phyloP scores from a whole-genome alignment of 345 rosid species.

The Salix suchowensis region DNA sequence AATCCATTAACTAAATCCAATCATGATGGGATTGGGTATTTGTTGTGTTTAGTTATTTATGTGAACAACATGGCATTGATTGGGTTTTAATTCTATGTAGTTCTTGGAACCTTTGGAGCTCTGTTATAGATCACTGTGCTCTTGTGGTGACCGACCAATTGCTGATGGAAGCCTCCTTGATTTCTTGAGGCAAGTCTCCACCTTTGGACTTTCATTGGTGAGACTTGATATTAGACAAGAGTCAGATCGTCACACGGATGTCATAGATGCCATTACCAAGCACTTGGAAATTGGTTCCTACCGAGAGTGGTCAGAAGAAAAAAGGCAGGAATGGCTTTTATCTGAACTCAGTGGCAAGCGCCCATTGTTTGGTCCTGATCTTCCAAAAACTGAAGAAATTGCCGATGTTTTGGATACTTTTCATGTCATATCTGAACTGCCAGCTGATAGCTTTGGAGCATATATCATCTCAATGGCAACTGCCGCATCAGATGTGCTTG shows the following conservation, averaged over 20 bases:
- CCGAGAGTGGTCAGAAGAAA: conserved; percentile 85
- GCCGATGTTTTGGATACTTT: conserved; percentile 36
- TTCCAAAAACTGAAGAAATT: conserved; percentile 91
- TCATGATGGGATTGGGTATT: background rate
- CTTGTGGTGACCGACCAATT: conserved; percentile 87
- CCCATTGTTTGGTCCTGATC: conserved; percentile 92
- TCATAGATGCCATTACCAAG: conserved; percentile 85
- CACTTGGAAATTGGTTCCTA: conserved; percentile 89
- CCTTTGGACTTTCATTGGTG: conserved; percentile 92
- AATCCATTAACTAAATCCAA: background rate
- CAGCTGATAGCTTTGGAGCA: conserved; percentile 31
- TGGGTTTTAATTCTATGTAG: conserved; percentile 30
- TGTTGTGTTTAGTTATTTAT: background rate
- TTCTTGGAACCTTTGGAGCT: conserved; percentile 98
- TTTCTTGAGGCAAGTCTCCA: conserved; percentile 95
- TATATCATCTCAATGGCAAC: conserved; percentile 38
- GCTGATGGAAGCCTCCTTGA: conserved; percentile 99
- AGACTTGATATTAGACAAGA: conserved; percentile 96
- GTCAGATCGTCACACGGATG: conserved; percentile 96
- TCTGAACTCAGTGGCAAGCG: conserved; percentile 92
- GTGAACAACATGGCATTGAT: conserved; percentile 3
- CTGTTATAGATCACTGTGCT: conserved; percentile 87
- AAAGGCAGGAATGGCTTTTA: conserved; percentile 86
- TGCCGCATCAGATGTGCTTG: conserved; percentile 34
- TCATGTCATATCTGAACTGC: conserved; percentile 34